Conservation (phyloP, 2,329 filamentous ascomycete genomes). For the Tothia fuscella region DNA sequence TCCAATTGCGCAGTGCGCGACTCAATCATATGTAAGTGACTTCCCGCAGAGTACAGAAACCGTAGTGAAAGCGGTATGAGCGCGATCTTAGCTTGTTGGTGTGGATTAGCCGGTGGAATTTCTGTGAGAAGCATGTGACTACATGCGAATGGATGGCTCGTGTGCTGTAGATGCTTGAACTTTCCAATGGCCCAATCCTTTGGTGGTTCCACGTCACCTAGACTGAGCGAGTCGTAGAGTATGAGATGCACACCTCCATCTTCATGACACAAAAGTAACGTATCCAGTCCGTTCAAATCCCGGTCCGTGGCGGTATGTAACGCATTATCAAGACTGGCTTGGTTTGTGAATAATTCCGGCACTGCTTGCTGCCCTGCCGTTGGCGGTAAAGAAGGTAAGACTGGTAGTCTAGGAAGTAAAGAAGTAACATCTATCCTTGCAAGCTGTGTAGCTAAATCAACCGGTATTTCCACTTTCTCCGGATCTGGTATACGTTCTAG, state of each 20-base stretch:
- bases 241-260: constrained; percentile 63
- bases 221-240: constrained; percentile 75
- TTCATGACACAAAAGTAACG: constrained; percentile 62
- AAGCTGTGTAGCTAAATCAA: constrained; percentile 27
- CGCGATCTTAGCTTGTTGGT: constrained; percentile 29
- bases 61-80: constrained; percentile 65
- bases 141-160: constrained; percentile 61
- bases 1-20: constrained; percentile 81
- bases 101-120: constrained; percentile 27
- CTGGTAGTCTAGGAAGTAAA: constrained; percentile 26
- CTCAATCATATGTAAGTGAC: constrained; percentile 72
- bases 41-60: constrained; percentile 65
- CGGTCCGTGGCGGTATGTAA: constrained; percentile 39
- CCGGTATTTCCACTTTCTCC: constrained; percentile 22
- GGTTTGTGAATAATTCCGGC: constrained; percentile 27
- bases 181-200: constrained; percentile 31
- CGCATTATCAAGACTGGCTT: constrained; percentile 27
- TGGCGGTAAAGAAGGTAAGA: constrained; percentile 19
- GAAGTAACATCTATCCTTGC: constrained; percentile 29
- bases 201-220: constrained; percentile 52
- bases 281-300: constrained; percentile 63
- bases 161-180: constrained; percentile 44
- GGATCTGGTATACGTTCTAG: constrained; percentile 25
- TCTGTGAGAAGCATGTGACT: constrained; percentile 61
- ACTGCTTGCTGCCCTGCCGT: constrained; percentile 15